phyloP scores from a whole-genome alignment of 495 filamentous ascomycete species.

The Acidomyces sp. region DNA sequence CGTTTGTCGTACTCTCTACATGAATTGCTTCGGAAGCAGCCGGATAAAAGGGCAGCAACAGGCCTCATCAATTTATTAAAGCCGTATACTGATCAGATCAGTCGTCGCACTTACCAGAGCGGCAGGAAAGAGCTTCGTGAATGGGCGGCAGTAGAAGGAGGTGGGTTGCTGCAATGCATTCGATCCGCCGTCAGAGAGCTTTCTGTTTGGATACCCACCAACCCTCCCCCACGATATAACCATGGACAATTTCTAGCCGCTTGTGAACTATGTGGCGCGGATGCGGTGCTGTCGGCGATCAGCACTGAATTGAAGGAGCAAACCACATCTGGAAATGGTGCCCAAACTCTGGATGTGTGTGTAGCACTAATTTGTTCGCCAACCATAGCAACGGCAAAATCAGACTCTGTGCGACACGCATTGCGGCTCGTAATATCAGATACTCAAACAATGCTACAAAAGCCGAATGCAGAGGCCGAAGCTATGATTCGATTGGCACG shows the following conservation, averaged over 20 bases:
- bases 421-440: conserved; percentile 51
- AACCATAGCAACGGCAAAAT: conserved; percentile 32
- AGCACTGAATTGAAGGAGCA: conserved; percentile 58
- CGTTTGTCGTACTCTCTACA: conserved; percentile 63
- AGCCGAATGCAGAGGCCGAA: conserved; percentile 49
- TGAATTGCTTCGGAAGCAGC: conserved; percentile 55
- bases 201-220: conserved; percentile 58
- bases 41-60: conserved; percentile 48
- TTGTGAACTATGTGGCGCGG: too few relatives aligned
- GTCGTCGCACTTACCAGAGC: conserved; percentile 13
- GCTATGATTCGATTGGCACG: conserved; percentile 62
- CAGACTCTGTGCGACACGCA: conserved; percentile 48
- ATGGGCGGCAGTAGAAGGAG: conserved; percentile 33
- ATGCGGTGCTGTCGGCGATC: conserved; percentile 22
- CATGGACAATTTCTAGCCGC: too few relatives aligned
- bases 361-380: conserved; percentile 62
- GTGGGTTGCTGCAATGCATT: conserved; percentile 49
- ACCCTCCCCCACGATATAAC: too few relatives aligned
- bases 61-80: conserved; percentile 58
- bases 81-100: conserved; percentile 51
- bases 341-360: conserved; percentile 60
- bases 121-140: neutral
- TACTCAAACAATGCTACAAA: conserved; percentile 44
- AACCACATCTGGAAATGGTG: conserved; percentile 38
- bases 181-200: conserved; percentile 54